Base-by-base conservation (phyloP, 225 moss, liverwort and hornwort genomes). In the Polytrichum formosum region DNA sequence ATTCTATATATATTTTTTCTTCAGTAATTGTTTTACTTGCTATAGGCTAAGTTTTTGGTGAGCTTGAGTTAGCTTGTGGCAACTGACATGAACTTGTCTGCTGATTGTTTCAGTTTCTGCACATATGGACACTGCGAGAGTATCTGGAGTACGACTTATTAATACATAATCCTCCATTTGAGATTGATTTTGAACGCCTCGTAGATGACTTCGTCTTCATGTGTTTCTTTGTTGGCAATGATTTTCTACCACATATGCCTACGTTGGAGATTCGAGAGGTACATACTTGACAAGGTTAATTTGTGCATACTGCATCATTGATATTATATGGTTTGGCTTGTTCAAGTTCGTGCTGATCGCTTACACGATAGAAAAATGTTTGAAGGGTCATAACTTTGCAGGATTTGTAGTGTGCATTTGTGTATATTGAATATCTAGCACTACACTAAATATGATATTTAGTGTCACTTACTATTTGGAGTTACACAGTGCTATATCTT, bases 151-250 rank as follows among this genome's bases (percentile, higher is more conserved):
- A 87, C 33, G 98, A 98, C 75, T 72, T 98, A 81, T 66, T 59
- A 2, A 77, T 98, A 31, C 88, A 78, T 5, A 86, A 89, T 83
- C 84, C 90, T 30, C 92, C 92, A 64, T 91, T 85, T 72, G 91
- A 91, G 74, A 79, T 98, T 54, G 98, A 98, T 30, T 98, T 94
- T 75, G 98, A 98, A 82, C 91, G 92, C 75, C 81, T 94, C 30
- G 88, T 98, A 64, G 98, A 98, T 64, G 98, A 98, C 73, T 98
- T 98, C 63, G 98, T 98, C 64, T 98, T 98, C 82, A 98, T 98
- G 98, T 98, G 94, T 69, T 98, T 98, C 78, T 98, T 98, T 67
- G 98, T 98, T 62, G 97, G 97, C 37, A 98, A 98, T 74, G 97
- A 98, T 78, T 98, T 98, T 76, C 88, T 98, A 33, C 98, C 98